Conservation (phyloP, 2,329 filamentous ascomycete species). For the Aspergillus hortae region DNA sequence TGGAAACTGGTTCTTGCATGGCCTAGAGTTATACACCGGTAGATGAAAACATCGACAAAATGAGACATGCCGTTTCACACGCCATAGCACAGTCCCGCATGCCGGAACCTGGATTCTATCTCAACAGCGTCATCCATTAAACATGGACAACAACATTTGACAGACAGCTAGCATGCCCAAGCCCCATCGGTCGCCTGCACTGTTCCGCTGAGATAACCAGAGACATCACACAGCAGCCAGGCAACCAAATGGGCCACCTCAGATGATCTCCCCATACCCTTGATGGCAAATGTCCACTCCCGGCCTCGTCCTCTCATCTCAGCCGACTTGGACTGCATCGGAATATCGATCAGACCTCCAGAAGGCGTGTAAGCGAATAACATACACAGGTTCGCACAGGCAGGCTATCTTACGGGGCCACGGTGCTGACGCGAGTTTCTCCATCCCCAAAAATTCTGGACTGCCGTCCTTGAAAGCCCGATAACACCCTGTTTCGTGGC, state of each 20-base stretch:
- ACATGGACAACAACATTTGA: no score
- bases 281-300: background rate
- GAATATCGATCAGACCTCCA: background rate
- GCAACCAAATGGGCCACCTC: background rate
- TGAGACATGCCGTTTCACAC: no score
- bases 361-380: background rate
- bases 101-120: no score
- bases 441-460: slow-evolving; percentile 28
- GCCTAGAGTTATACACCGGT: no score
- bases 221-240: background rate
- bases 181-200: background rate
- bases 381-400: background rate
- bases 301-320: background rate
- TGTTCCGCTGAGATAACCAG: background rate
- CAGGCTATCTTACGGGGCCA: background rate
- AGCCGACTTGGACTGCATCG: background rate
- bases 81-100: no score
- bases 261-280: background rate
- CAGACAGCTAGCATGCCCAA: background rate
- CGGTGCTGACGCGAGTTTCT: slow-evolving; percentile 32
- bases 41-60: no score
- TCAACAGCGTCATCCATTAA: no score
- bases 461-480: slow-evolving; percentile 40
- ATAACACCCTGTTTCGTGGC: slow-evolving; percentile 45
- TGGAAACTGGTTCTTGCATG: no score